Base-by-base conservation (phyloP, 23 red algal genomes). In the Gracilariopsis chorda region DNA sequence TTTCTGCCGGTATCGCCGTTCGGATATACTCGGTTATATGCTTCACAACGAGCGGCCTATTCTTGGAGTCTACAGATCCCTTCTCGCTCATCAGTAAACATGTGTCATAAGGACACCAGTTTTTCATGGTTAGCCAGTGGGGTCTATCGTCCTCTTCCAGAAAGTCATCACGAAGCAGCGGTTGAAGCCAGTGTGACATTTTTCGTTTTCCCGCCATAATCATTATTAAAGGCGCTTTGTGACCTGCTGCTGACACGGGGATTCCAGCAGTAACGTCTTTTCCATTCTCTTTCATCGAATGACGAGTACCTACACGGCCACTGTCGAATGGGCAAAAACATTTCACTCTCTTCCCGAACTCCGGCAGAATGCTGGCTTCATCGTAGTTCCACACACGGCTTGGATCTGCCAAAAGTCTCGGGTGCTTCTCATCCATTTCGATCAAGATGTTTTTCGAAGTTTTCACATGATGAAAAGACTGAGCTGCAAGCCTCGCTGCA, bases 61-160 rank as follows among this genome's bases (percentile, higher is more conserved):
- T 81, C 34, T 81, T 56, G 9, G 34, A 30, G 45, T 73, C 67
- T 40, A 60, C 51, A 57, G 77, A 79, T 32, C 77, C 45, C 16
- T 49, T 55, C 16, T 55, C 49, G 16, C 27, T 57, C 4, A 20
- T 3, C 4, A 39, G 21, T 7, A 71, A 7, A 5, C 28, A 3
- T 5, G 6, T 71, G 64, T 71, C 64, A 32, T 33, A 17, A 11
- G 17, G 9, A 4, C 28, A 11, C 64, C 64, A 71, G 19, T 45
- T 71, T 17, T 39, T 20, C 4, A 33, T 21, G 1, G 32, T 20
- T 21, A 9, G 6, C 12, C 4, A 36, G 29, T 36, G 1, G 8
- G 43, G 39, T 23, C 21, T 8, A 39, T n/a, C 5, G 39, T 32
- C 17, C 25, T 32, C 64, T 71, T 45, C n/a, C 17, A 33, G 6